These are phyloP conservation scores for Dioscorea dumetorum DNA, from an alignment of 106 monocot genomes.

Conservation along the genomic window DNA sequence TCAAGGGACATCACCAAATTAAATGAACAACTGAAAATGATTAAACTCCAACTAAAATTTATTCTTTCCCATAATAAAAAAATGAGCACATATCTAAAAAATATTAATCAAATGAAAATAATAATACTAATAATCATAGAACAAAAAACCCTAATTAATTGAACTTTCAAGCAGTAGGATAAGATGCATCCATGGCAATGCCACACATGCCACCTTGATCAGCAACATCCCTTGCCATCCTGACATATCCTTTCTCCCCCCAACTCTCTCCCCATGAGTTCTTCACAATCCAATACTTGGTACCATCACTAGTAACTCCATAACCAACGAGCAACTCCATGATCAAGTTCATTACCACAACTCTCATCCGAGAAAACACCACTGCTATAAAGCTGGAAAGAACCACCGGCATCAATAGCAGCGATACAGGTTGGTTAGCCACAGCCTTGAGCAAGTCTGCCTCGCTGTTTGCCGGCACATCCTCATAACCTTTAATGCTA, in stretches of 20 bases:
- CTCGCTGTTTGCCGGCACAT: not conserved
- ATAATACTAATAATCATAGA: no score
- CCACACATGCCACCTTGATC: not conserved
- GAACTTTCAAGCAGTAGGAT: not conserved
- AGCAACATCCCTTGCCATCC: not conserved
- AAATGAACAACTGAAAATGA: no score
- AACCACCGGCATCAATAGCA: not conserved
- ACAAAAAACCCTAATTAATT: no score
- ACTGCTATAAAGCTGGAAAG: not conserved
- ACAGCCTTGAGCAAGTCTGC: not conserved
- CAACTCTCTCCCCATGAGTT: conserved; percentile 2
- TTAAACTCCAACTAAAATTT: no score
- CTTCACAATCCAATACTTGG: conserved; percentile 6
- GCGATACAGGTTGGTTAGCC: not conserved
- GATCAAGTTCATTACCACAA: not conserved
- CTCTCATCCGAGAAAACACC: not conserved
- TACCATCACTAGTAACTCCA: not conserved
- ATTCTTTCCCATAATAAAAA: no score
- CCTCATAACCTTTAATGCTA: not conserved
- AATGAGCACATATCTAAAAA: no score
- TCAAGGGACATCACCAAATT: no score
- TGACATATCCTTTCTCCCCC: conserved; percentile 3
- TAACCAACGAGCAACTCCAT: conserved; percentile 2
- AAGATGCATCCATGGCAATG: conserved; percentile 1
- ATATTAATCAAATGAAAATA: no score